phyloP scores from a whole-genome alignment of 768 basidiomycete genomes.

The Macrolepiota fuliginosa region DNA sequence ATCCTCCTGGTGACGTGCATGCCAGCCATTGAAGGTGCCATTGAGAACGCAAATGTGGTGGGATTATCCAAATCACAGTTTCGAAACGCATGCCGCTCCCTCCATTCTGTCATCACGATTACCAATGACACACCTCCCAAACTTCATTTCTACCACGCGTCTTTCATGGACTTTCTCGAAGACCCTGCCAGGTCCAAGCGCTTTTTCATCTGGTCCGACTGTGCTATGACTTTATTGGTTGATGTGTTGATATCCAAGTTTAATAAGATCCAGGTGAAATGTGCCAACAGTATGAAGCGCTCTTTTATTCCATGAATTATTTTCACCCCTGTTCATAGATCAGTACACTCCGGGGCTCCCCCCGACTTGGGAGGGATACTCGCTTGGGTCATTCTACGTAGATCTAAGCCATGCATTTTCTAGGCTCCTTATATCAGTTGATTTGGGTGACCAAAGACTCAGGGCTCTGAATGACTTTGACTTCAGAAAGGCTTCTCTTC shows the following conservation, averaged over 20 bases:
- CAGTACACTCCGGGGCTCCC: neutral
- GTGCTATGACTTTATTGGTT: neutral
- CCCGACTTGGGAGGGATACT: neutral
- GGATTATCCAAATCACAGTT: neutral
- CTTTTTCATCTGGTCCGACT: neutral
- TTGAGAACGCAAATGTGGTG: neutral
- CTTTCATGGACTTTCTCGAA: slow-evolving; percentile 1
- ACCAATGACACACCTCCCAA: neutral
- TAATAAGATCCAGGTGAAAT: neutral
- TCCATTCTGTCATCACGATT: neutral
- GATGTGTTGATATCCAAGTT: neutral
- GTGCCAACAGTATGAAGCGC: neutral
- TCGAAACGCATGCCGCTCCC: neutral
- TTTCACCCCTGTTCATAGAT: neutral
- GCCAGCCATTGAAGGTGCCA: neutral
- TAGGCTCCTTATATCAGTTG: neutral
- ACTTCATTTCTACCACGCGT: neutral
- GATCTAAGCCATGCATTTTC: neutral
- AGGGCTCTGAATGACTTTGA: neutral
- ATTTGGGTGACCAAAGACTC: neutral
- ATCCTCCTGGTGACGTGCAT: neutral
- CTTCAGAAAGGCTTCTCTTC: neutral
- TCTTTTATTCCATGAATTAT: neutral
- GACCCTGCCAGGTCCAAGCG: neutral
- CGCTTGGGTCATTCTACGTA: neutral